Evolutionary conservation across 2,329 filamentous ascomycete species (phyloP).

Genomic region (Colletotrichum sojae): DNA sequence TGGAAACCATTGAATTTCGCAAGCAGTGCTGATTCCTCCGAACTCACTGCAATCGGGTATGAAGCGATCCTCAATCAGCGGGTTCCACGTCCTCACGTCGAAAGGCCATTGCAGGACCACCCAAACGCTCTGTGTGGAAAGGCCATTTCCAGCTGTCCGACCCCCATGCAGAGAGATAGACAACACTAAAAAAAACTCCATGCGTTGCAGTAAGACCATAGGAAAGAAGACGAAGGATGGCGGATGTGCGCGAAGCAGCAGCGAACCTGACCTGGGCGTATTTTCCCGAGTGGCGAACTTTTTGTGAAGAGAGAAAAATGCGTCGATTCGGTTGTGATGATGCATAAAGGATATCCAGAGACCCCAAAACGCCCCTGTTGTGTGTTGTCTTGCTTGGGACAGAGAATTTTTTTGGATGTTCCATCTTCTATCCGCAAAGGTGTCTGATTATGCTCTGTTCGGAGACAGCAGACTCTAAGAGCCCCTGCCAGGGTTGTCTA

Average conservation of each 20-base stretch:
- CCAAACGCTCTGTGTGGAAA: constrained; percentile 69
- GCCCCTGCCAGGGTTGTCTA: constrained; percentile 59
- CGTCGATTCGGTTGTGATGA: constrained; percentile 57
- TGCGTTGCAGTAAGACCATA: constrained; percentile 3
- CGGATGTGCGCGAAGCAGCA: background rate
- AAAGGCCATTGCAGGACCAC: constrained; percentile 51
- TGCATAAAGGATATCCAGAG: constrained; percentile 83
- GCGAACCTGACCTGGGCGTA: constrained; percentile 46
- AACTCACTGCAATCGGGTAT: constrained; percentile 69
- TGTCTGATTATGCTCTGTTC: constrained; percentile 59
- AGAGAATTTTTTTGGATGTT: constrained; percentile 68
- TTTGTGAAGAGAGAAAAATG: constrained; percentile 45
- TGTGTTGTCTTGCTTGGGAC: constrained; percentile 56
- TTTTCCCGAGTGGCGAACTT: constrained; percentile 51
- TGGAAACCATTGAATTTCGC: constrained; percentile 73
- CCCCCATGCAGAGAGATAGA: constrained; percentile 61
- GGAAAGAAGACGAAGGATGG: constrained; percentile 19
- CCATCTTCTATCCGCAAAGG: constrained; percentile 81
- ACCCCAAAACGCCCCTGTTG: constrained; percentile 78
- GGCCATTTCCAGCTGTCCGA: constrained; percentile 71
- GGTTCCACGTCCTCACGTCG: constrained; percentile 73
- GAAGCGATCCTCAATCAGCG: constrained; percentile 75
- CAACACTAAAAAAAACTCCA: constrained; percentile 39
- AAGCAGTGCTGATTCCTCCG: constrained; percentile 65
- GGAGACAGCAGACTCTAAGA: constrained; percentile 51